A percentile compares a stretch with the other conserved stretches of the same genome.
Evolutionary conservation across 106 monocot species (phyloP).

Genomic region (Acanthochlamys bracteata): DNA sequence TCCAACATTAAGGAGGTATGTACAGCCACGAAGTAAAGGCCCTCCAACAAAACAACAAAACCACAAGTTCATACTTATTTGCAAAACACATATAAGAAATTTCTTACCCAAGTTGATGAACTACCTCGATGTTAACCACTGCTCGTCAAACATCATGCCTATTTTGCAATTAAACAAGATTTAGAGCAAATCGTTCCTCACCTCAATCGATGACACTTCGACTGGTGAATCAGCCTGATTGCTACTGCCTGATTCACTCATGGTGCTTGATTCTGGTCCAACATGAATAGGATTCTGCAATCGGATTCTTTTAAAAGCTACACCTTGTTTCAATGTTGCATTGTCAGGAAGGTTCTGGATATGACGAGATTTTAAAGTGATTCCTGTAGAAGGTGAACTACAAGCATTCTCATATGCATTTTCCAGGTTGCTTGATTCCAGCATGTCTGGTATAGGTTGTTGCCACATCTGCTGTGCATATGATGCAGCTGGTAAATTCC

Average conservation of each 20-base stretch:
- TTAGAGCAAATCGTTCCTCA: background rate
- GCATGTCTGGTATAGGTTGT: background rate
- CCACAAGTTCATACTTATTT: too few relatives aligned
- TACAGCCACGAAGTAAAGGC: too few relatives aligned
- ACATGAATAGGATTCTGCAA: background rate
- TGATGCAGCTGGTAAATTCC: background rate
- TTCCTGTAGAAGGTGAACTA: background rate
- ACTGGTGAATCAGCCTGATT: background rate
- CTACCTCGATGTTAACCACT: too few relatives aligned
- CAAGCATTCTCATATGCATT: background rate
- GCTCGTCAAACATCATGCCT: background rate
- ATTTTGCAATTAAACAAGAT: too few relatives aligned
- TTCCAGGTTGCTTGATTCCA: background rate
- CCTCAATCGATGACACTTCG: background rate
- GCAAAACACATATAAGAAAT: too few relatives aligned
- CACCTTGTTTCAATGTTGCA: slow-evolving; percentile 4
- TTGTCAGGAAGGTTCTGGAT: background rate
- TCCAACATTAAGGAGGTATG: too few relatives aligned
- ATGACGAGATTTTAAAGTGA: slow-evolving; percentile 1
- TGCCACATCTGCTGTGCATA: background rate
- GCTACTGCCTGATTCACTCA: background rate
- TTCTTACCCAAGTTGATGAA: too few relatives aligned
- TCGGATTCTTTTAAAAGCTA: slow-evolving; percentile 13
- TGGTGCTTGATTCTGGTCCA: background rate
- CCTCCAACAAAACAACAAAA: too few relatives aligned